Evolutionary conservation across 192 early-diverging fungal genomes (phyloP), one percentile per base, ranked within the genome.

Genomic region (Backusella parvicylindrica): DNA sequence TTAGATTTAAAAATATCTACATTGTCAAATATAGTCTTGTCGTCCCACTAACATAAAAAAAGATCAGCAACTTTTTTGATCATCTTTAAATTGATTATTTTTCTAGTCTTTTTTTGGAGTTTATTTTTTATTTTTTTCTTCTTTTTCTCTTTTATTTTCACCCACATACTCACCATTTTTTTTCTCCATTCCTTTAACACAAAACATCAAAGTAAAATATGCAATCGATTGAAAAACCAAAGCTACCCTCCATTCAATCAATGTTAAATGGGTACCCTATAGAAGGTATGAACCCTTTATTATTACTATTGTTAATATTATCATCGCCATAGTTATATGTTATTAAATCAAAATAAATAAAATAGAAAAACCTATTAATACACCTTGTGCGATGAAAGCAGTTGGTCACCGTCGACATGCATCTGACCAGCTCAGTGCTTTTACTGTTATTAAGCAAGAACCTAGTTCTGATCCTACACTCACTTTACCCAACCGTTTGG

Each of bases 161-260:
- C 47, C 64, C 36, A n/a, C 35, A 40, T 21, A 40, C 31, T 36
- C 64, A 43, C n/a, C 64, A 28, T 41, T 70, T 76, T 60, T 21
- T 70, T 63, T 21, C 70, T 71, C 47, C 40, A 71, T 32, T 71
- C 30, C 70, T 71, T 49, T 13, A 47, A 68, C 33, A 47, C 9
- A 35, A 23, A 60, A 68, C 12, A 71, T 32, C 16, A 43, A 36
- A 41, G 50, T 70, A 30, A 40, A 69, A 56, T 37, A 77, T 80
- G 97, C 95, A 81, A 95, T 94, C 68, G 95, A 76, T 80, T 93
- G 93, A 6, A 95, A 92, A 81, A 95, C 70, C 76, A 86, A 98
- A 21, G 92, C 16, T 77, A 50, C 76, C 76, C 11, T 77, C 76
- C 16, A 72, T 77, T 23, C 33, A 72, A 35, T 91, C 79, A 95